phyloP scores from a whole-genome alignment of 192 early-diverging fungal genomes.

The Linnemannia exigua region DNA sequence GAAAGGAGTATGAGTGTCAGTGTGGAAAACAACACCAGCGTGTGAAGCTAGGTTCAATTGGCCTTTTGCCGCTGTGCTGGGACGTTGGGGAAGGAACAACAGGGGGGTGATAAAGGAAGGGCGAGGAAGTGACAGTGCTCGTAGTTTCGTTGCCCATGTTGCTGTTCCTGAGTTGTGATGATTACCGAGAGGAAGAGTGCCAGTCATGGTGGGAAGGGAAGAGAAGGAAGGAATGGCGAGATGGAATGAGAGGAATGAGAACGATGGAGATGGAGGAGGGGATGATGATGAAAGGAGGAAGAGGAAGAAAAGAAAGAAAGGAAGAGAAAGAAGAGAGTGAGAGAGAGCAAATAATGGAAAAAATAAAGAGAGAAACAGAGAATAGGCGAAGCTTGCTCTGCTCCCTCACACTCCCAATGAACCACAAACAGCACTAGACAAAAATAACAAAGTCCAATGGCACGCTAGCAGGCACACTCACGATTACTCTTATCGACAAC shows the following conservation, averaged over 20 bases:
- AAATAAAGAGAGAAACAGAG: not conserved
- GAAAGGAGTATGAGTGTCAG: not conserved
- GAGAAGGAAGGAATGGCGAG: not conserved
- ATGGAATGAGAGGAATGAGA: not conserved
- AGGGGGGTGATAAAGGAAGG: not conserved
- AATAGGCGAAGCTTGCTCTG: conserved; percentile 6
- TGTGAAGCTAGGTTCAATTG: not conserved
- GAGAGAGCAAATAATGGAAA: not conserved
- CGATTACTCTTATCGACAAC: too few relatives aligned
- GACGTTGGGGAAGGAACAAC: not conserved
- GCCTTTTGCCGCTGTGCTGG: not conserved
- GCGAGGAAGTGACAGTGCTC: not conserved
- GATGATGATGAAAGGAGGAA: conserved; percentile 8
- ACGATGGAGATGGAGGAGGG: not conserved
- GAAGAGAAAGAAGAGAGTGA: not conserved
- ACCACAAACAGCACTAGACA: conserved; percentile 1
- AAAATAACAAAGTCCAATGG: not conserved
- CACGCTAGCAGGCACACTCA: not conserved
- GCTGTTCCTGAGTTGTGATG: not conserved
- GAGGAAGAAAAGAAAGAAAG: not conserved
- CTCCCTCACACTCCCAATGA: not conserved
- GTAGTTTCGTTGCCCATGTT: too few relatives aligned
- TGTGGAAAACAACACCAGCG: not conserved
- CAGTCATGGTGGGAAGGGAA: conserved; percentile 22
- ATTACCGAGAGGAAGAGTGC: conserved; percentile 53